Evolutionary conservation across 192 early-diverging fungal genomes (phyloP), one percentile per base, ranked within the genome.

Genomic region (Coemansia sp.): DNA sequence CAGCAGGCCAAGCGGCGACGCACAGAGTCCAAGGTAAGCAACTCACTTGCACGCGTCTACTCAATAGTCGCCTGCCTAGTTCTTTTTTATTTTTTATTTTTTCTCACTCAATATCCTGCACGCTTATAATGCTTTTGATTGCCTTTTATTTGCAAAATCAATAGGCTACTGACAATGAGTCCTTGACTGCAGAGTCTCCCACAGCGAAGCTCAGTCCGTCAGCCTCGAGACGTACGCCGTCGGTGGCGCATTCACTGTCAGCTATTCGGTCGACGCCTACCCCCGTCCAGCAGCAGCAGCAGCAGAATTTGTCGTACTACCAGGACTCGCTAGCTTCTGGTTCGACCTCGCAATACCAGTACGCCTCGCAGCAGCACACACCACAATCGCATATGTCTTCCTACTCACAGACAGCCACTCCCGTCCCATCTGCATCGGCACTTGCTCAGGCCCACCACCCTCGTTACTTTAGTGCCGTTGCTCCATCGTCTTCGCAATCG

Each of bases 1-100:
- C 78, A 75, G 58, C 73, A 80, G 70, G 66, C 78, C 62, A 80
- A 80, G 59, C 78, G 78, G 73, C 78, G 73, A 75, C 78, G 78
- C 70, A 80, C 78, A 57, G 78, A 75, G 41, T 80, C 78, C 10
- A 71, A 63, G 69, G 78, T 80, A 80, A 57, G 78, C 57, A 36
- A n/a, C 29, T n/a, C 51, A 29, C 27, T 12, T 27, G 46, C 46
- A 48, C 46, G 46, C 46, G 46, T 19, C 46, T n/a, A 5, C 25
- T 55, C 25, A 29, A 12, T 9, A 25, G 11, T 31, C 51, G 51
- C 51, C 23, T 31, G 27, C 51, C 11, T 29, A 15, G 8, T 5
- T 25, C 10, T 55, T 55, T 29, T 29, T 19, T 3, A 2, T 25
- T n/a, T 62, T 19, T 42, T n/a, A 0, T 12, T 15, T n/a, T 64